Conservation (phyloP, 1,284 basidiomycete genomes). For the Cryptococcus wingfieldii region DNA sequence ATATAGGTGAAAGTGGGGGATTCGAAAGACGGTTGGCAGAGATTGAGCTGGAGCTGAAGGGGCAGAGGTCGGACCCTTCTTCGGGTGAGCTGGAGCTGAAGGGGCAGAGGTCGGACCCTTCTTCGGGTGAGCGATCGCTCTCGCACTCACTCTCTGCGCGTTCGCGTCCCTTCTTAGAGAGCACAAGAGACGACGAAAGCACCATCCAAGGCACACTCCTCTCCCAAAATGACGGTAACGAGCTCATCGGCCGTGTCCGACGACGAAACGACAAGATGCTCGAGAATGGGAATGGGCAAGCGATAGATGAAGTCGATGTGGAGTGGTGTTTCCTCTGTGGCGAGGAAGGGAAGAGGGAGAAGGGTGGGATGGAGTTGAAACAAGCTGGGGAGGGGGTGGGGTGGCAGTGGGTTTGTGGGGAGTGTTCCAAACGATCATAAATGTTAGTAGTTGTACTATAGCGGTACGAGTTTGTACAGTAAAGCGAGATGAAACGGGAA, state of each 20-base stretch:
- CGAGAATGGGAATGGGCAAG: not conserved
- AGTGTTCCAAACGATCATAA: not conserved
- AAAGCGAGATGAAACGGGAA: too few relatives aligned
- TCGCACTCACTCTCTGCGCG: too few relatives aligned
- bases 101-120: not conserved
- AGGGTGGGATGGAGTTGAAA: conserved; percentile 8
- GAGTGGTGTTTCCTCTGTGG: conserved; percentile 21
- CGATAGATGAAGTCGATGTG: conserved; percentile 16
- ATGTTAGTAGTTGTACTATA: not conserved
- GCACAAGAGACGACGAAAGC: too few relatives aligned
- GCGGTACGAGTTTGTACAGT: not conserved
- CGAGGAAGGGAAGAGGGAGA: conserved; percentile 1
- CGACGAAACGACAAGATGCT: too few relatives aligned
- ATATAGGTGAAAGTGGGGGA: not conserved
- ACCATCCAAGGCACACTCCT: too few relatives aligned
- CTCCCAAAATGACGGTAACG: too few relatives aligned
- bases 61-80: not conserved
- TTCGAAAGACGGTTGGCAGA: not conserved
- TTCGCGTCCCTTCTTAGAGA: too few relatives aligned
- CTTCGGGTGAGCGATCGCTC: not conserved
- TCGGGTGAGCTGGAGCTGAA: not conserved
- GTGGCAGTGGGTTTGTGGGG: conserved; percentile 14
- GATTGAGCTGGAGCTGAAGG: not conserved
- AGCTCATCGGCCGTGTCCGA: too few relatives aligned
- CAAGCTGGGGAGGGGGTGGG: not conserved